Conservation (phyloP, 2,329 filamentous ascomycete species). For the Dryadomyces quercus-mongolicae region DNA sequence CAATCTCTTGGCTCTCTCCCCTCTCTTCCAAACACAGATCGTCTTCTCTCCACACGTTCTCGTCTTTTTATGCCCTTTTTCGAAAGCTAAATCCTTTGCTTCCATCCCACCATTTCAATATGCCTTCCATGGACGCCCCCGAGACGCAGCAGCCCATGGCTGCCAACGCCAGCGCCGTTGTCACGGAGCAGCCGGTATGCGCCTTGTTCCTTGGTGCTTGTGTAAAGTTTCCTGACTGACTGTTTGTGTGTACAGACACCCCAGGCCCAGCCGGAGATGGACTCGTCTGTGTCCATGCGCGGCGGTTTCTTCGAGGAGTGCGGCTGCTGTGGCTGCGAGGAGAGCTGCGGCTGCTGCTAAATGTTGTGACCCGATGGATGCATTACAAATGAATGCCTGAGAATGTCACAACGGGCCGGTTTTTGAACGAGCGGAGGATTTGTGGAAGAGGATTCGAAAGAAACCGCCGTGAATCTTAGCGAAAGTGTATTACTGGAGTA, state of each 20-base stretch:
- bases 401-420: too few relatives aligned
- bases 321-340: slow-evolving; percentile 18
- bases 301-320: slow-evolving; percentile 21
- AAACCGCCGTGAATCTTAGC: too few relatives aligned
- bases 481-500: too few relatives aligned
- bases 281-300: slow-evolving; percentile 14
- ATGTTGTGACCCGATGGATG: not conserved
- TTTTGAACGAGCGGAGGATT: too few relatives aligned
- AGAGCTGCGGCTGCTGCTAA: slow-evolving; percentile 19
- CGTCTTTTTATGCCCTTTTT: not conserved
- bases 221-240: not conserved
- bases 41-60: not conserved
- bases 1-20: not conserved
- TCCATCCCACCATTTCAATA: slow-evolving; percentile 9
- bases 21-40: not conserved
- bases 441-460: too few relatives aligned
- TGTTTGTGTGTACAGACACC: slow-evolving; percentile 8
- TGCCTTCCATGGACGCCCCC: slow-evolving; percentile 18
- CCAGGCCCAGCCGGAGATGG: slow-evolving; percentile 18
- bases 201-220: not conserved
- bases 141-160: slow-evolving; percentile 21
- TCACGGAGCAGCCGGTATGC: slow-evolving; percentile 21
- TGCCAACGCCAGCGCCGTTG: slow-evolving; percentile 11
- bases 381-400: too few relatives aligned
- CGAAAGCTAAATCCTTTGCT: not conserved